Base-by-base conservation (phyloP, 164 flowering plant species). In the Chloranthus sessilifolius region DNA sequence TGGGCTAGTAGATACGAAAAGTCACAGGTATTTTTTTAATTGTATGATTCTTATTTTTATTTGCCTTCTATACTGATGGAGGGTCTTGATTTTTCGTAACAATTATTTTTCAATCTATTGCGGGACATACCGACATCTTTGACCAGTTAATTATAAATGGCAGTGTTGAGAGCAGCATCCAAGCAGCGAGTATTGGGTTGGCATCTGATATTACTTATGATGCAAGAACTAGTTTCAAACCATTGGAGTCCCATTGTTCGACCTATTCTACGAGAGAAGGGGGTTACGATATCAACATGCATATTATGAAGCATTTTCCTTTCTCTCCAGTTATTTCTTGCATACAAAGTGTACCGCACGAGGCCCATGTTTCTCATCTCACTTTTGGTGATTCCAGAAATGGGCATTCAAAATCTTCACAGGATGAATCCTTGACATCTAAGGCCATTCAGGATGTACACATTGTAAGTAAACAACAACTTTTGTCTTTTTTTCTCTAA, bases 291-390 rank as follows among this genome's bases (percentile, higher is more conserved):
- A 27, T 61, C 24, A 37, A 54, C 38, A 65, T 60, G 43, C 71
- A 70, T 47, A 19, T 64, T 41, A 82, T 78, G 42, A 77, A 75
- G 53, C 72, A 50, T 41, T 68, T 77, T 36, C 66, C 52, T 62
- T 86, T 83, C 11, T 78, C 85, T 25, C 72, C 80, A 30, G 45
- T 60, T 46, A 51, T 79, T 52, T 81, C 83, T 12, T 78, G 42
- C 55, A 47, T 57, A 19, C 75, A 77, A 50, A 65, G 35, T 50
- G 62, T 64, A 20, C 80, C 81, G 37, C 43, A 65, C 38, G 65
- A 40, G 37, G 43, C 64, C 37, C 64, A 60, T 49, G 35, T 75
- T 47, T 75, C 85, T 17, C 80, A 44, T 28, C 22, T 79, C 35
- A 1, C 42, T 37, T 60, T 21, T 41, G 52, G 53, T 44, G 69